Evolutionary conservation across 179 eudicot species (phyloP).

Genomic region (Camellia oleifera): DNA sequence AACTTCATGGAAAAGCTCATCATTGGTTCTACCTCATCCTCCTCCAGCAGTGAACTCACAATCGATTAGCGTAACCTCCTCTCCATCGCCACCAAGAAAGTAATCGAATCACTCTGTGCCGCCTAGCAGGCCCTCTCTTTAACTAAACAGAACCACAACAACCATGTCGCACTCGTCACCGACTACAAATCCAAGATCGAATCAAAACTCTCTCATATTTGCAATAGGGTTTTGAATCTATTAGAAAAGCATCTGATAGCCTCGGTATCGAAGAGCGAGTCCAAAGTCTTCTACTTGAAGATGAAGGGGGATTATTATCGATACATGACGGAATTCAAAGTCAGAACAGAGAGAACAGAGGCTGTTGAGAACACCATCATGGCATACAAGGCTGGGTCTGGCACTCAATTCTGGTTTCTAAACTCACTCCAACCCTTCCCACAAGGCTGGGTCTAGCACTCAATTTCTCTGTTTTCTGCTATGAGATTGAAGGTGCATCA

Average conservation of each 20-base stretch:
- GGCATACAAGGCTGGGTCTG: conserved; percentile 30
- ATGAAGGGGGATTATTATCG: conserved; percentile 52
- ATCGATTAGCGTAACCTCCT: too few species aligned
- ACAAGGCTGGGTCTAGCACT: conserved; percentile 42
- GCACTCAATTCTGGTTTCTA: conserved; percentile 28
- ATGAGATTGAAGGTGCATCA: conserved; percentile 38
- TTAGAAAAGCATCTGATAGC: conserved; percentile 29
- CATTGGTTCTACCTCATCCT: neutral
- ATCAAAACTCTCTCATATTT: too few species aligned
- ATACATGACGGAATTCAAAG: conserved; percentile 43
- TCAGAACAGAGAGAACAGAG: conserved; percentile 30
- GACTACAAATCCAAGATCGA: too few species aligned
- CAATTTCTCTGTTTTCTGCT: conserved; percentile 38
- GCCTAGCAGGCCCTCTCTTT: too few species aligned
- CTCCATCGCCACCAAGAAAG: too few species aligned
- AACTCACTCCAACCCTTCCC: conserved; percentile 38
- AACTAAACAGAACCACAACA: too few species aligned
- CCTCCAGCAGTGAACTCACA: neutral
- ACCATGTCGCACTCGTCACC: too few species aligned
- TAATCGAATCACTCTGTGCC: too few species aligned
- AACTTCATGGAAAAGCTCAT: conserved; percentile 43
- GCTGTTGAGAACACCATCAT: conserved; percentile 29
- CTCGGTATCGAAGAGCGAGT: conserved; percentile 29
- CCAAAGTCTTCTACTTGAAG: conserved; percentile 41
- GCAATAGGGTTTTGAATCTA: conserved; percentile 19